Conservation (phyloP, 345 rosid genomes). For the Noccaea bulbosa region DNA sequence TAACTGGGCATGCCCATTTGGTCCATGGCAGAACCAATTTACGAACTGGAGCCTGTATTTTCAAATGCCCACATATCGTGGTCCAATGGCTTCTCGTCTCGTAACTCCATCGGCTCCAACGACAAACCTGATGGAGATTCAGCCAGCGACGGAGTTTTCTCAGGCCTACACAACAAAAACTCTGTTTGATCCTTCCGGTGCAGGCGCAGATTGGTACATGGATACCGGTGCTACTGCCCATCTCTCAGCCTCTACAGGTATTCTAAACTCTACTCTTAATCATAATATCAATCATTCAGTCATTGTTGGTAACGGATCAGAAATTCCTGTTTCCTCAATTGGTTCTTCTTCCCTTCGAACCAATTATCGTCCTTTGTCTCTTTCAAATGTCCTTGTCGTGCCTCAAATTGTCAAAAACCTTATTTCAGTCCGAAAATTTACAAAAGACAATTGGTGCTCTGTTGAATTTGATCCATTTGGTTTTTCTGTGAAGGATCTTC, state of each 20-base stretch:
- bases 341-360: background rate
- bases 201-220: background rate
- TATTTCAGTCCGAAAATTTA: background rate
- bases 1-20: no score
- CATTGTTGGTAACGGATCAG: background rate
- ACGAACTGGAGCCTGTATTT: no score
- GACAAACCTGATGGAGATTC: background rate
- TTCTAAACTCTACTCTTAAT: background rate
- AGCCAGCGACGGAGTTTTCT: background rate
- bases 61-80: no score
- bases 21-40: no score
- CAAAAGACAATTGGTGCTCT: background rate
- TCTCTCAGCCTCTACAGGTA: background rate
- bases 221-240: background rate
- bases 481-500: background rate
- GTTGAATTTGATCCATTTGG: background rate
- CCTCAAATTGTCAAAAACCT: background rate
- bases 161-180: background rate
- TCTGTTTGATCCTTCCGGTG: background rate
- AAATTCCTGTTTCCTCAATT: background rate
- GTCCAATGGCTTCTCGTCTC: accelerated
- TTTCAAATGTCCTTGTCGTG: background rate
- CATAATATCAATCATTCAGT: background rate
- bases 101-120: background rate
- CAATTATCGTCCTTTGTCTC: background rate